A percentile compares a stretch with the other conserved stretches of the same genome.
These are phyloP conservation scores for Kappamyces sp. DNA, from an alignment of 192 early-diverging fungal genomes.

Conservation along the genomic window DNA sequence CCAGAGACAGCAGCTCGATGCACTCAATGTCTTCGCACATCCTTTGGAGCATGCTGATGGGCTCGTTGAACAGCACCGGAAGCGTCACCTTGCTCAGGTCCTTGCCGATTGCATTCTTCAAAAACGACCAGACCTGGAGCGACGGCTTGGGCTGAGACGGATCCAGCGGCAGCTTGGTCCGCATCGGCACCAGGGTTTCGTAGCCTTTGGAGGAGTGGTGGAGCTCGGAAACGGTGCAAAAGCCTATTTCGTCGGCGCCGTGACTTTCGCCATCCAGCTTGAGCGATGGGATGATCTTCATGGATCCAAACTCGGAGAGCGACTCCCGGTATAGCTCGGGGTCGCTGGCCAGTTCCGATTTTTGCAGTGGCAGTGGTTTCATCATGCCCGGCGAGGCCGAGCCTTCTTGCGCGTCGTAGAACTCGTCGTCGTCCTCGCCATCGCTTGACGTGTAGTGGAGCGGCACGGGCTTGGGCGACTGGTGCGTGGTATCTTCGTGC, in stretches of 20 bases:
- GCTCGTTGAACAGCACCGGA: slow-evolving; percentile 88
- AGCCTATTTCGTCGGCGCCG: neutral
- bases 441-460: neutral
- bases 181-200: neutral
- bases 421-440: neutral
- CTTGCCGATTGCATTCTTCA: slow-evolving; percentile 83
- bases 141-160: slow-evolving; percentile 49
- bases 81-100: slow-evolving; percentile 76
- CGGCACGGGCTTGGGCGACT: no score
- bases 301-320: no score
- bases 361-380: no score
- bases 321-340: no score
- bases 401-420: no score
- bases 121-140: slow-evolving; percentile 76
- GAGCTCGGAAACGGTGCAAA: slow-evolving; percentile 4
- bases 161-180: slow-evolving; percentile 30
- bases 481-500: neutral
- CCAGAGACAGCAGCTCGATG: slow-evolving; percentile 73
- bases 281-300: no score
- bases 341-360: no score
- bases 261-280: no score
- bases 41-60: slow-evolving; percentile 76
- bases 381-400: no score
- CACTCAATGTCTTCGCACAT: slow-evolving; percentile 80
- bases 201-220: slow-evolving; percentile 8